These are phyloP conservation scores for Alternaria sp. DNA, from an alignment of 2,329 filamentous ascomycete species.

Conservation along the genomic window DNA sequence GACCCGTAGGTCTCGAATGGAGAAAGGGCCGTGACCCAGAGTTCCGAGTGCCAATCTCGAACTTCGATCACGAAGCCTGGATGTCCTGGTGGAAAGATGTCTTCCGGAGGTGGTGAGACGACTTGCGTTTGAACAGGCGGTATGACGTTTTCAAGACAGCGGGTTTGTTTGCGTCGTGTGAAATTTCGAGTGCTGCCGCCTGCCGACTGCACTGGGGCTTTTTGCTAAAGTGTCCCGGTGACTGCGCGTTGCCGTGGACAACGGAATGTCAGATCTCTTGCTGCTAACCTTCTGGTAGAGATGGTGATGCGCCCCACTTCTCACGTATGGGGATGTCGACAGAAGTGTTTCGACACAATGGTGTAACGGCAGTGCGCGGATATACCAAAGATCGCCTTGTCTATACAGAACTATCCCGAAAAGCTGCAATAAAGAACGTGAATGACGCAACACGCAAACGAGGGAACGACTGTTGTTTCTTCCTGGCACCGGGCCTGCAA, in stretches of 20 bases:
- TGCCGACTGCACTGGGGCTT: conserved; percentile 9
- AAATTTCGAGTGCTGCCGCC: conserved; percentile 25
- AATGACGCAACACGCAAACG: conserved; percentile 29
- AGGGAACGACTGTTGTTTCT: conserved; percentile 14
- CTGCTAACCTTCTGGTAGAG: neutral
- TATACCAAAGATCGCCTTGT: conserved; percentile 21
- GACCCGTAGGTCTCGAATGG: conserved; percentile 11
- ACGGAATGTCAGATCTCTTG: conserved; percentile 2
- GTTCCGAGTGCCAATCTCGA: conserved; percentile 18
- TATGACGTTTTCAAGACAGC: conserved; percentile 35
- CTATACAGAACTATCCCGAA: conserved; percentile 13
- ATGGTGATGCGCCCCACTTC: neutral
- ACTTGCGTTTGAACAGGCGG: conserved; percentile 26
- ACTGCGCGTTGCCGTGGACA: conserved; percentile 23
- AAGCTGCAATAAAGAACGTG: conserved; percentile 35
- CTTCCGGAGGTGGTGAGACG: conserved; percentile 32
- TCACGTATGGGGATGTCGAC: neutral
- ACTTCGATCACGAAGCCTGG: conserved; percentile 8
- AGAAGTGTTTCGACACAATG: neutral
- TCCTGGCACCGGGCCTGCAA: conserved; percentile 40
- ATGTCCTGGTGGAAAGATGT: conserved; percentile 10
- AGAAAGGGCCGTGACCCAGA: conserved; percentile 5
- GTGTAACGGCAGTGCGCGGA: conserved; percentile 11
- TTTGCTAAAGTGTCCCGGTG: conserved; percentile 13
- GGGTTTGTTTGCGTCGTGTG: conserved; percentile 25